phyloP scores from a whole-genome alignment of 2,329 filamentous ascomycete species.

The Nigrospora sphaerica region DNA sequence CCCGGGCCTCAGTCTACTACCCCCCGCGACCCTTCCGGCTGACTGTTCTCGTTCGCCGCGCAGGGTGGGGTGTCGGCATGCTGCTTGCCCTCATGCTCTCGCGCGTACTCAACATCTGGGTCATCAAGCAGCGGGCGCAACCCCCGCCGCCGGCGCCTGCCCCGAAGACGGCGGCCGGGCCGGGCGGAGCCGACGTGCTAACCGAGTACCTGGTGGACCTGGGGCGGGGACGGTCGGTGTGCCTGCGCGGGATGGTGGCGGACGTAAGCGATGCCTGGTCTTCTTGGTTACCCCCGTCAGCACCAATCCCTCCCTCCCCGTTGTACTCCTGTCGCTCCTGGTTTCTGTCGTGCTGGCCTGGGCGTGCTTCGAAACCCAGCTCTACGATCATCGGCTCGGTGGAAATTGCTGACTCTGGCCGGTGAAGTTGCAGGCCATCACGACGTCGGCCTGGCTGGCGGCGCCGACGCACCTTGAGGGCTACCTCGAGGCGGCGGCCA shows the following conservation, averaged over 20 bases:
- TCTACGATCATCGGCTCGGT: too few relatives aligned
- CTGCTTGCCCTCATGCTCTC: conserved; percentile 43
- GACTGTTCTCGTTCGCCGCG: neutral
- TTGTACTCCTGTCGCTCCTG: too few relatives aligned
- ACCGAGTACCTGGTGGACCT: conserved; percentile 47
- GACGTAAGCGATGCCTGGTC: conserved; percentile 30
- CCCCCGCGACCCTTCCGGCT: neutral
- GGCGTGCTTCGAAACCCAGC: too few relatives aligned
- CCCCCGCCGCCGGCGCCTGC: conserved; percentile 8
- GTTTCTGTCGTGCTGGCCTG: too few relatives aligned
- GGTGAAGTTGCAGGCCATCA: conserved; percentile 39
- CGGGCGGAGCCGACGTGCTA: conserved; percentile 14
- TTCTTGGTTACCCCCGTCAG: too few relatives aligned
- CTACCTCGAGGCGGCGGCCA: conserved; percentile 44
- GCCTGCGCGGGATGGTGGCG: conserved; percentile 43
- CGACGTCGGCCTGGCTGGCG: conserved; percentile 48
- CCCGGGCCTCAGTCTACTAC: neutral
- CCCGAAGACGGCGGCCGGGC: conserved; percentile 1
- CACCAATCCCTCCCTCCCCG: too few relatives aligned
- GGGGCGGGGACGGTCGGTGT: conserved; percentile 40
- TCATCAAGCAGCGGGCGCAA: conserved; percentile 44
- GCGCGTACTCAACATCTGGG: conserved; percentile 47
- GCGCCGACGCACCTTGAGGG: conserved; percentile 42
- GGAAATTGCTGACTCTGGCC: too few relatives aligned
- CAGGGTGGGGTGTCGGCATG: conserved; percentile 41